Base-by-base conservation (phyloP, 2,329 filamentous ascomycete species). In the Colletotrichum higginsianum region DNA sequence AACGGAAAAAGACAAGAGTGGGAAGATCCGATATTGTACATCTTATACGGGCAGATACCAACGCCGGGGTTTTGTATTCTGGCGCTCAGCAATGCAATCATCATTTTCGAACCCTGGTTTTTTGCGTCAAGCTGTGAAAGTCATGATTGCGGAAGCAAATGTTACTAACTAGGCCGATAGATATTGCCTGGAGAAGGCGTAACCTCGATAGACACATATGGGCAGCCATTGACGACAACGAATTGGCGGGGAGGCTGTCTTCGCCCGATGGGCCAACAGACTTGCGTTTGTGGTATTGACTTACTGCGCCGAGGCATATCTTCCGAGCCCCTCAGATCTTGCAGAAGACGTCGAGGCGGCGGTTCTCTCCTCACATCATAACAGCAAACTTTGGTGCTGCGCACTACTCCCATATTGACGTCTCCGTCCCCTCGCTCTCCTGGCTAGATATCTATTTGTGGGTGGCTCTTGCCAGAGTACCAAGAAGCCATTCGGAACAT, bases 1-100 rank as follows among this genome's bases (percentile, higher is more conserved):
- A 52, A 23, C 40, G 40, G 55, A 26, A 52, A 1, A 42, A 23
- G 47, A 50, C 46, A 18, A 30, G 42, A 35, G 40, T 40, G 38
- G 35, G 26, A 55, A 40, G 9, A 38, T 38, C 46, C 40, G 56
- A 57, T 52, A 63, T 58, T 64, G 53, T 69, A 72, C 60, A 72
- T 72, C 65, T 64, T 50, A 63, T 69, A 68, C 53, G 44, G 58
- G 60, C 53, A 69, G 69, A 69, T 72, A 72, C 65, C 65, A 64
- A 56, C 53, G 56, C 57, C 44, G 57, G 50, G 18, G 26, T 57
- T 64, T 61, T 61, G n/a, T 38, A 53, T 67, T 58, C 52, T 62
- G 64, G 57, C 64, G 64, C 57, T 46, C 52, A 63, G 38, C 57
- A 71, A 71, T 58, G 38, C 57, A 62, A 67, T 53, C 56, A 38